Evolutionary conservation across 169 alveolate genomes (phyloP), one percentile per base, ranked within the genome.

Genomic region (Eimeria acervulina): DNA sequence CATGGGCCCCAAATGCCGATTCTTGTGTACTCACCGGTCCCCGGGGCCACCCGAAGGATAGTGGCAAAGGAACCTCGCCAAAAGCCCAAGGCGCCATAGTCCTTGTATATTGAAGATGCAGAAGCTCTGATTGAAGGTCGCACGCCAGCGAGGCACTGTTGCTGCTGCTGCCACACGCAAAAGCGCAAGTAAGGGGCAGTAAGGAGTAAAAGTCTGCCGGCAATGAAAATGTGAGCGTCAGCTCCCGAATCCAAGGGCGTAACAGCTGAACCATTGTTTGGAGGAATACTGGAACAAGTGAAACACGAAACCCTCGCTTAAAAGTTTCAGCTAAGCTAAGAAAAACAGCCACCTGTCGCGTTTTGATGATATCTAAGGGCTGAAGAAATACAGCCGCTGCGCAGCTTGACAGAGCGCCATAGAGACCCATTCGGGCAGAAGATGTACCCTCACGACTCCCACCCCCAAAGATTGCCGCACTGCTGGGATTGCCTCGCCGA

Each of bases 301-400:
- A 12, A 28, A 17, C 51, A 12, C 38, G 81, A 0, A 2, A 3
- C 0, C 38, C 51, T 0, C 51, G 10, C 26, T 1, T 13, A 7
- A 70, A 31, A 42, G 61, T 19, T 6, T 26, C 61, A 3, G 89
- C 21, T 13, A 19, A 21, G 66, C 21, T 19, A 7, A n/a, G 28
- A 5, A 26, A 8, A 59, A 44, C 89, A 87, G 21, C 42, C 42
- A 80, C 94, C 94, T 95, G 97, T 31, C 87, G 96, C 26, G 97
- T 95, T 70, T 95, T 95, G 36, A 95, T 95, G 13, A 95, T 95
- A 81, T 95, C 97, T 10, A 95, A 93, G 23, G 97, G 97, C 61
- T 95, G 97, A 5, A 95, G 94, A 26, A 87, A 38, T 21, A 66
- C 92, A 23, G 95, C 96, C 8, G 94, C 92, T 55, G 81, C 70